A percentile compares a stretch with the other conserved stretches of the same genome.
Conservation (phyloP, 768 basidiomycete genomes). For the Kwoniella dendrophila region DNA sequence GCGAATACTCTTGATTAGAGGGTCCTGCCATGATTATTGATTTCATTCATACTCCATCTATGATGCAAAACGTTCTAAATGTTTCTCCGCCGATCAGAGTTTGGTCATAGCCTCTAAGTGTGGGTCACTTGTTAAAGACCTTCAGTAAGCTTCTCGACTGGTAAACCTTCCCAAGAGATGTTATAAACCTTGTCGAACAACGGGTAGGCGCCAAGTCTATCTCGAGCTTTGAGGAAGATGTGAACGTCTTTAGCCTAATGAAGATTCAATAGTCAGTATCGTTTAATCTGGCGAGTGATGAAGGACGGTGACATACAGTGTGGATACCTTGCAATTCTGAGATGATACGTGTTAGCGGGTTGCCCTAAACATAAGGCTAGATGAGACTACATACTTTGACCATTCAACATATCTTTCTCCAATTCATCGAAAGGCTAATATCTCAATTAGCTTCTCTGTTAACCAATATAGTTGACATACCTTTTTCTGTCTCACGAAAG, state of each 20-base stretch:
- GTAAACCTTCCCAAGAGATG: constrained; percentile 52
- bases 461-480: constrained; percentile 38
- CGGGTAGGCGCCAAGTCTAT: constrained; percentile 57
- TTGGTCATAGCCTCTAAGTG: background rate
- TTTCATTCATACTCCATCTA: too few species aligned
- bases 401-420: constrained; percentile 59
- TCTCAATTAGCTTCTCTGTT: background rate
- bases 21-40: too few species aligned
- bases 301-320: constrained; percentile 38
- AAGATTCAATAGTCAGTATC: background rate
- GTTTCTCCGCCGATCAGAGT: too few species aligned
- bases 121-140: constrained; percentile 24
- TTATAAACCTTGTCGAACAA: constrained; percentile 57
- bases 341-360: background rate
- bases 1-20: too few species aligned
- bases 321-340: constrained; percentile 58
- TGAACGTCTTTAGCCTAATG: constrained; percentile 57
- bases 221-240: constrained; percentile 57
- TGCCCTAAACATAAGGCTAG: background rate
- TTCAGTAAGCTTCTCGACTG: constrained; percentile 49
- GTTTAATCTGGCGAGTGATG: background rate
- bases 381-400: constrained; percentile 55
- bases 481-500: constrained; percentile 59
- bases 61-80: background rate
- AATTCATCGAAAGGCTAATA: constrained; percentile 58